Conservation (phyloP, 306 rosid species). For the Echinosophora koreensis region DNA sequence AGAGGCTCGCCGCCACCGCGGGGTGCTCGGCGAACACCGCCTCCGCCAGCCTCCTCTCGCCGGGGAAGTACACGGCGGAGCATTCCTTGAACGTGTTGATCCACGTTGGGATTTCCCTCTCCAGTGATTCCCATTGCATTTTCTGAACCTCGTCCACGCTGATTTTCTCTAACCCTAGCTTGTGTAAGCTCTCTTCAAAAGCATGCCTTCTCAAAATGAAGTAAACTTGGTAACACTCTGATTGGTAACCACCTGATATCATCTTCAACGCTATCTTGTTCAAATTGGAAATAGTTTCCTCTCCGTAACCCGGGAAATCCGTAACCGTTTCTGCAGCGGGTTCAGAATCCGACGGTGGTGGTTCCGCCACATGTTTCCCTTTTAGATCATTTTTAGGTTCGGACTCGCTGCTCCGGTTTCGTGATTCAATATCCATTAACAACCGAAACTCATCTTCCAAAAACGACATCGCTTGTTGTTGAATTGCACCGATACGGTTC, state of each 20-base stretch:
- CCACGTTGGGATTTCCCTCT: constrained; percentile 67
- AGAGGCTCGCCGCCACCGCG: constrained; percentile 7
- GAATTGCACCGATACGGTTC: constrained; percentile 58
- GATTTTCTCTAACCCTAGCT: constrained; percentile 55
- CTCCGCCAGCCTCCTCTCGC: constrained; percentile 52
- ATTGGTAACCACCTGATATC: constrained; percentile 53
- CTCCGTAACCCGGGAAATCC: constrained; percentile 53
- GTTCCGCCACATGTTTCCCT: constrained; percentile 46
- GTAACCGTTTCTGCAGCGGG: not conserved
- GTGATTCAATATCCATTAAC: constrained; percentile 61
- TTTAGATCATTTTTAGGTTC: constrained; percentile 36
- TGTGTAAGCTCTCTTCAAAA: constrained; percentile 52
- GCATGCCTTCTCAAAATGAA: constrained; percentile 50
- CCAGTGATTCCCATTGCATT: constrained; percentile 68
- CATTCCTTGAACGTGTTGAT: constrained; percentile 54
- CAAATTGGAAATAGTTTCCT: constrained; percentile 44
- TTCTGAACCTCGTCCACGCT: constrained; percentile 67
- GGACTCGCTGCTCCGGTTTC: constrained; percentile 5
- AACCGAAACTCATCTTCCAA: constrained; percentile 68
- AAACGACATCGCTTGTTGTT: constrained; percentile 63
- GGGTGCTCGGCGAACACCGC: constrained; percentile 43
- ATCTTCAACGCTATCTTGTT: constrained; percentile 54
- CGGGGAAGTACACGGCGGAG: constrained; percentile 42
- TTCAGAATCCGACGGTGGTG: constrained; percentile 51
- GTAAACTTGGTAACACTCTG: constrained; percentile 60